Percentiles rank a stretch among this genome's conserved stretches.
Conservation (phyloP, 2,329 filamentous ascomycete genomes). For the Daldinia sp. region DNA sequence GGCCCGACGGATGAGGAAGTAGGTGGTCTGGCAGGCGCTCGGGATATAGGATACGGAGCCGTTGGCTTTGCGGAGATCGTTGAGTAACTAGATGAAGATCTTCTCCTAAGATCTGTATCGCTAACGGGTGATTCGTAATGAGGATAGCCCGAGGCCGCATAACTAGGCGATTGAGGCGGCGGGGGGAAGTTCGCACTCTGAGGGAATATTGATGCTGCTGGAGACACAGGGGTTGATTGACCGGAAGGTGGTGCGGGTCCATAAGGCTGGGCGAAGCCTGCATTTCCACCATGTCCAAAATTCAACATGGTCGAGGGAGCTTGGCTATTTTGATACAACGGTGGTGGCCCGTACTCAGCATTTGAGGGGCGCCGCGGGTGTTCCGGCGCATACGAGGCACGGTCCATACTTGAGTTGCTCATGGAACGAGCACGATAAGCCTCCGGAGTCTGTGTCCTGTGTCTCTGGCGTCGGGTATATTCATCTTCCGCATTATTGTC, state of each 20-base stretch:
- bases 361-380: constrained; percentile 43
- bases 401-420: constrained; percentile 47
- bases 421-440: constrained; percentile 44
- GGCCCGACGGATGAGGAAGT: constrained; percentile 38
- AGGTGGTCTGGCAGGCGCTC: constrained; percentile 34
- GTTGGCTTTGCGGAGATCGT: constrained; percentile 37
- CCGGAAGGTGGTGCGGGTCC: constrained; percentile 37
- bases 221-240: constrained; percentile 45
- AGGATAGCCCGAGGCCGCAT: constrained; percentile 33
- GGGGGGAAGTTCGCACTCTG: constrained; percentile 29
- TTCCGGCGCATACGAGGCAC: constrained; percentile 39
- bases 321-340: constrained; percentile 41
- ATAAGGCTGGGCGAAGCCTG: constrained; percentile 42
- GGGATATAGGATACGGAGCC: constrained; percentile 22
- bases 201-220: constrained; percentile 42
- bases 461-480: constrained; percentile 36
- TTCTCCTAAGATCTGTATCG: constrained; percentile 40
- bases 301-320: constrained; percentile 40
- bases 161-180: constrained; percentile 37
- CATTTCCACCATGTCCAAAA: constrained; percentile 40
- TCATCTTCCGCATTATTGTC: constrained; percentile 69
- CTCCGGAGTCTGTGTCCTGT: constrained; percentile 46
- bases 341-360: constrained; percentile 43
- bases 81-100: constrained; percentile 37
- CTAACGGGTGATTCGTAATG: constrained; percentile 36